Evolutionary conservation across 495 filamentous ascomycete genomes (phyloP).

Genomic region (Lophium mytilinum): DNA sequence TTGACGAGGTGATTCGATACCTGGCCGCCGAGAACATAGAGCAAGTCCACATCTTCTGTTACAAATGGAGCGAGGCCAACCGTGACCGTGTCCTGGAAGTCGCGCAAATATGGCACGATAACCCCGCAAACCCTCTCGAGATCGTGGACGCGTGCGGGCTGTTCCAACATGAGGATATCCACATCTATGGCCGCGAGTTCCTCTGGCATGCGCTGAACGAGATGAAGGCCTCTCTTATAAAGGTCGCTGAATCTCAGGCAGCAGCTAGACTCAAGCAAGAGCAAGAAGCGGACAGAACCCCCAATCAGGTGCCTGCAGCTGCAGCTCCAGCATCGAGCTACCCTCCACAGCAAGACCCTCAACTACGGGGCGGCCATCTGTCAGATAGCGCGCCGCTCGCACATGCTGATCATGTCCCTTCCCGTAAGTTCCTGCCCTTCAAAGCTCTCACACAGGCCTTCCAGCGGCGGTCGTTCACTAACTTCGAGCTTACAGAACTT

Average conservation of each 20-base stretch:
- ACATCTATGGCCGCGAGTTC: not conserved
- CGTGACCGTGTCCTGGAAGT: slow-evolving; percentile 6
- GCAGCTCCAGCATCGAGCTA: too few relatives aligned
- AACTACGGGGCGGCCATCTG: too few relatives aligned
- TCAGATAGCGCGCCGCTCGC: too few relatives aligned
- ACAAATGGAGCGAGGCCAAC: slow-evolving; percentile 3
- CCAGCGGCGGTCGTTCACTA: too few relatives aligned
- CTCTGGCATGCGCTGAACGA: not conserved
- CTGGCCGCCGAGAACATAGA: slow-evolving; percentile 8
- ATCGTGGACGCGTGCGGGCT: slow-evolving; percentile 8
- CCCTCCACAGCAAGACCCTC: too few relatives aligned
- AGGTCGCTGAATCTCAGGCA: not conserved
- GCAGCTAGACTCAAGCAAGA: not conserved
- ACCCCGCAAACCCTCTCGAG: not conserved
- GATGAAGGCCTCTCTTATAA: not conserved
- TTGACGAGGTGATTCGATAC: slow-evolving; percentile 25
- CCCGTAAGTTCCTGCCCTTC: too few relatives aligned
- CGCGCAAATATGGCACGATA: not conserved
- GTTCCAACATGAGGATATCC: not conserved
- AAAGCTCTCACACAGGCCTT: too few relatives aligned
- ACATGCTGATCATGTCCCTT: too few relatives aligned
- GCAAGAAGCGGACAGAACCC: too few relatives aligned
- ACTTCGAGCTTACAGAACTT: too few relatives aligned
- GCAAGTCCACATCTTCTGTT: not conserved
- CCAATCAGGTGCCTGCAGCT: too few relatives aligned